Evolutionary conservation across 2,329 filamentous ascomycete species (phyloP).

Genomic region (Plenodomus biglobosus): DNA sequence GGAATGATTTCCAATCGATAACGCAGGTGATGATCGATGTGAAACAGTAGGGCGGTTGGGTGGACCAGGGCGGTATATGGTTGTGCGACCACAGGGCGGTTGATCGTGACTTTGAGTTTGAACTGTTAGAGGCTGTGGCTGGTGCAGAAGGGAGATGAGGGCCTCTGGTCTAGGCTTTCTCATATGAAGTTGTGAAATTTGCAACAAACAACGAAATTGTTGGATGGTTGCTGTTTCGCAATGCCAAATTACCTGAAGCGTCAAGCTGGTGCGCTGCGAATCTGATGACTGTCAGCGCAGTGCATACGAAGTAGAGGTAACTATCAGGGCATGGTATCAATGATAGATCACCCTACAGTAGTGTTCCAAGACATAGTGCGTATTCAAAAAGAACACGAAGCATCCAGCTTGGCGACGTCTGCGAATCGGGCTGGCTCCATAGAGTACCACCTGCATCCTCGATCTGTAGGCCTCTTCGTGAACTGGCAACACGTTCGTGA

Average conservation of each 20-base stretch:
- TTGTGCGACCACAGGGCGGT: constrained; percentile 19
- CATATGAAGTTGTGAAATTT: constrained; percentile 1
- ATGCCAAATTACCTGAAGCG: not conserved
- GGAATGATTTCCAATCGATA: constrained; percentile 22
- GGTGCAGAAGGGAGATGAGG: constrained; percentile 6
- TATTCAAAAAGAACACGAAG: constrained; percentile 6
- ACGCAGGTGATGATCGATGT: constrained; percentile 10
- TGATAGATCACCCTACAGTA: not conserved
- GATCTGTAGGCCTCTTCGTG: constrained; percentile 3
- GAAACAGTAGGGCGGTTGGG: constrained; percentile 24
- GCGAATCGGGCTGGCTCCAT: constrained; percentile 1
- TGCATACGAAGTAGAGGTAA: too few species aligned
- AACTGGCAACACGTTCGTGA: constrained; percentile 1
- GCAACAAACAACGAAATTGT: not conserved
- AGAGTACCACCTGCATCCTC: not conserved
- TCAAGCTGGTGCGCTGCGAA: not conserved
- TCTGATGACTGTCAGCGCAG: not conserved
- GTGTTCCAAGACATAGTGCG: not conserved
- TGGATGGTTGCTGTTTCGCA: not conserved
- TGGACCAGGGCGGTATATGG: constrained; percentile 8
- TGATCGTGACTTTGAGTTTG: constrained; percentile 16
- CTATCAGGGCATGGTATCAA: not conserved
- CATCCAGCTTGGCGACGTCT: constrained; percentile 11
- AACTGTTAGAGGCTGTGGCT: constrained; percentile 7
- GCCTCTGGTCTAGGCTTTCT: constrained; percentile 6